These are phyloP conservation scores for Phytophthora europaea DNA, from an alignment of 352 stramenopile genomes.

Conservation along the genomic window DNA sequence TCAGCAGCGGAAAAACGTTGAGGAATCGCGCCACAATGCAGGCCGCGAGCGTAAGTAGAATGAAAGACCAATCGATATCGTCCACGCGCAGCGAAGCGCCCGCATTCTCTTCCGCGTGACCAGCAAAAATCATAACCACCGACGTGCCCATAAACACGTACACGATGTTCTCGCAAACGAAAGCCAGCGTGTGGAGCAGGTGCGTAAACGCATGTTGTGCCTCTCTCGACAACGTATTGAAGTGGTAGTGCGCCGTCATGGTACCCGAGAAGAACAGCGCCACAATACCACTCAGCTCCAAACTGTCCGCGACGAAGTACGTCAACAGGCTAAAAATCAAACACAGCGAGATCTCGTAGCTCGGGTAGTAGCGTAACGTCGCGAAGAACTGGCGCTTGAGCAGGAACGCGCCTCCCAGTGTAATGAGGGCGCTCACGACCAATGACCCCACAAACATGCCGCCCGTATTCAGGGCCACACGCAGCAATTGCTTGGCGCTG, in stretches of 20 bases:
- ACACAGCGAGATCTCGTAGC: constrained; percentile 90
- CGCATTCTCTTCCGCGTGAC: constrained; percentile 66
- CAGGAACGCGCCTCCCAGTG: constrained; percentile 76
- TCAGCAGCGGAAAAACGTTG: constrained; percentile 84
- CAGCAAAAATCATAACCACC: constrained; percentile 85
- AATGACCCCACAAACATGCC: constrained; percentile 87
- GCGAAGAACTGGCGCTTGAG: constrained; percentile 81
- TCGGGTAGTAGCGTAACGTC: constrained; percentile 82
- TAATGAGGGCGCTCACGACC: constrained; percentile 76
- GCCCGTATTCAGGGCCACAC: constrained; percentile 71
- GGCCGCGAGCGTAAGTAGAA: constrained; percentile 75
- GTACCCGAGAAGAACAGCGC: constrained; percentile 94
- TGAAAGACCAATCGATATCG: constrained; percentile 87
- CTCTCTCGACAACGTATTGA: constrained; percentile 85
- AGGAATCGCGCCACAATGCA: constrained; percentile 78
- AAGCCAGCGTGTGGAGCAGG: constrained; percentile 83
- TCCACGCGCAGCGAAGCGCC: constrained; percentile 73
- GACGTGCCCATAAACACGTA: constrained; percentile 92
- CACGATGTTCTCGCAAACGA: constrained; percentile 87
- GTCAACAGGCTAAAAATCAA: constrained; percentile 89
- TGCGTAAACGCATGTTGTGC: constrained; percentile 89
- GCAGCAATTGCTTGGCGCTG: constrained; percentile 66
- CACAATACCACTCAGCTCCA: constrained; percentile 93
- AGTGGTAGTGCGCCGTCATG: constrained; percentile 91
- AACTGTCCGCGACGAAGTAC: constrained; percentile 84